phyloP scores from a whole-genome alignment of 1,284 basidiomycete genomes.

The Stygiomarasmius scandens region DNA sequence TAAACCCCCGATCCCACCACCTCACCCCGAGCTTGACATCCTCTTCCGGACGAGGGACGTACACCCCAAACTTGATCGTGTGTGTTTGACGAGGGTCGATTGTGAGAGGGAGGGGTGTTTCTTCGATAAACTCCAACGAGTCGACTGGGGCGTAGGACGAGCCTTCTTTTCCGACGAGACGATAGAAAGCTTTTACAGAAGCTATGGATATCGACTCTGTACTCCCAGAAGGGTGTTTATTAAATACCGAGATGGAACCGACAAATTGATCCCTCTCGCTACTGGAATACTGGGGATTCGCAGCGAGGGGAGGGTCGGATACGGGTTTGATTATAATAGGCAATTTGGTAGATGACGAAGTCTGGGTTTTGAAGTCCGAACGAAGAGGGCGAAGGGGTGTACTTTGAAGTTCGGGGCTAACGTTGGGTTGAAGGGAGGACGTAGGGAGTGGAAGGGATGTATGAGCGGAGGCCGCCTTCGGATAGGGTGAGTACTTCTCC shows the following conservation, averaged over 20 bases:
- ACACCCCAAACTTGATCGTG: conserved; percentile 27
- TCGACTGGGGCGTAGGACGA: conserved; percentile 22
- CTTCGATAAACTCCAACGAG: conserved; percentile 27
- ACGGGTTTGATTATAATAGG: conserved; percentile 32
- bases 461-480: conserved; percentile 37
- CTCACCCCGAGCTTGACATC: conserved; percentile 27
- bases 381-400: conserved; percentile 27
- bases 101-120: conserved; percentile 27
- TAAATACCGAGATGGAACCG: conserved; percentile 33
- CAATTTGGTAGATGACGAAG: conserved; percentile 25
- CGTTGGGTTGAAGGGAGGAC: conserved; percentile 30
- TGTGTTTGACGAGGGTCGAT: conserved; percentile 37
- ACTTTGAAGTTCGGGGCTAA: conserved; percentile 31
- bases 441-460: conserved; percentile 30
- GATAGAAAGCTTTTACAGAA: conserved; percentile 30
- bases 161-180: conserved; percentile 33
- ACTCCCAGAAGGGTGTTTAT: conserved; percentile 30
- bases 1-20: conserved; percentile 35
- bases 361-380: conserved; percentile 37
- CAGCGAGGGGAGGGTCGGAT: conserved; percentile 32
- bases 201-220: conserved; percentile 32
- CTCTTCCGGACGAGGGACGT: conserved; percentile 31
- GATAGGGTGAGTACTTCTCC: conserved; percentile 32
- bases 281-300: conserved; percentile 28
- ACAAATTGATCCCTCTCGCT: conserved; percentile 27